Evolutionary conservation across 768 basidiomycete genomes (phyloP), one percentile per base, ranked within the genome.

Genomic region (Boletellus sp.): DNA sequence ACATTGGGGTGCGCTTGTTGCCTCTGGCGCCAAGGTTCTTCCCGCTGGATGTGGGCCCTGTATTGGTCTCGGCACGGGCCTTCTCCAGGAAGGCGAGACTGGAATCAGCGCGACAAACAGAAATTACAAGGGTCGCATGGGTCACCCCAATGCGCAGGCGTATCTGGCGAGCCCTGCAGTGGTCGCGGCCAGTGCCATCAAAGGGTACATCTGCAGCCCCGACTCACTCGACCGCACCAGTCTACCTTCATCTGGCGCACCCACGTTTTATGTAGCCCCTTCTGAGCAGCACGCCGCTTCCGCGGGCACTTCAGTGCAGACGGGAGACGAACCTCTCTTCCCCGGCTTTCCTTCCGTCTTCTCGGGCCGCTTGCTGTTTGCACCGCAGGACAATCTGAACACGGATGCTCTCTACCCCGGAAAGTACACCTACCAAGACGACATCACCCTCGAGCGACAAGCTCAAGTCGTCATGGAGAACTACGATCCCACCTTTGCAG

Each of bases 111-210:
- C 96, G 4, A 98, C 95, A 7, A 99, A 99, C 70, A 77, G 96
- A 70, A 99, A 99, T 64, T 99, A 97, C 74, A 98, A 99, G 74
- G 96, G 96, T 4, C 80, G 96, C 4, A 99, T 99, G 96, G 96
- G 96, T 0, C 83, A 87, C 55, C 95, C 96, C 0, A 90, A 91
- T 45, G 95, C 96, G 0, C 81, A 87, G 58, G 95, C 96, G 1
- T 98, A 98, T 71, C 82, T 99, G 36, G 94, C 93, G 5, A 94
- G 91, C 56, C 96, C 96, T 1, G 94, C 92, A 3, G 95, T 98
- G 7, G 96, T 99, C 13, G 95, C 96, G 20, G 94, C 96, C 4
- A 94, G 91, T 48, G 96, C 96, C 2, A 74, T 94, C 40, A 90
- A 87, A 49, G 96, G 96, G 6, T 87, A 85, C 62, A 98, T 99